Evolutionary conservation across 306 rosid genomes (phyloP).

Genomic region (Dalbergia cultrata): DNA sequence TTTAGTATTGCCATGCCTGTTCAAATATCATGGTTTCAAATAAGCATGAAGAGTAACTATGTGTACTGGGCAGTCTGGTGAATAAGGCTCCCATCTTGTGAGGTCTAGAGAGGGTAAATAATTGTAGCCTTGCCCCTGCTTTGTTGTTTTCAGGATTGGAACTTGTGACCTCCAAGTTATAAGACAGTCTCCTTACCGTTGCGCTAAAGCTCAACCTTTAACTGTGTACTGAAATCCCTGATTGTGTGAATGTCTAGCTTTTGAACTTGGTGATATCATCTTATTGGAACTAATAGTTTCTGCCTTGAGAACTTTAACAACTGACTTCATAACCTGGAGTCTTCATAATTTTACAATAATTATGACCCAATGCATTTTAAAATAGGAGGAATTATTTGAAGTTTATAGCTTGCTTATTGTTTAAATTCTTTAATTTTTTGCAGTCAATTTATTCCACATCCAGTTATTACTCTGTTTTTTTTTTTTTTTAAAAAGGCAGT

Average conservation of each 20-base stretch:
- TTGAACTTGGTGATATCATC: constrained; percentile 13
- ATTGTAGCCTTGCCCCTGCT: too few species aligned
- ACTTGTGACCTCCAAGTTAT: too few species aligned
- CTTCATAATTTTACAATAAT: constrained; percentile 12
- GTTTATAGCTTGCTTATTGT: not conserved
- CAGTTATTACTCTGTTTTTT: not conserved
- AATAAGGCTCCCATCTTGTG: too few species aligned
- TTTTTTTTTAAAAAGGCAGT: not conserved
- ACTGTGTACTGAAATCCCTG: not conserved
- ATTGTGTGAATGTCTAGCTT: constrained; percentile 9
- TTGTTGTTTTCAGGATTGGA: too few species aligned
- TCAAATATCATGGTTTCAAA: constrained; percentile 12
- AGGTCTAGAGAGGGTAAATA: too few species aligned
- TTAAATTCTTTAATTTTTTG: constrained; percentile 3
- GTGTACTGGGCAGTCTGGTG: not conserved
- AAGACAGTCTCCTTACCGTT: too few species aligned
- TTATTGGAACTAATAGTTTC: not conserved
- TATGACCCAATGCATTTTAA: not conserved
- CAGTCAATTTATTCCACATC: constrained; percentile 9
- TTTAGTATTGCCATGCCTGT: constrained; percentile 4
- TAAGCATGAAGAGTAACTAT: not conserved
- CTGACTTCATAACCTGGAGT: not conserved
- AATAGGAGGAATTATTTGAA: not conserved
- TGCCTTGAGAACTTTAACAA: constrained; percentile 1
- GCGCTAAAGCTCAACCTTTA: too few species aligned